Conservation (phyloP, 2,329 filamentous ascomycete genomes). For the Aplosporella prunicola region DNA sequence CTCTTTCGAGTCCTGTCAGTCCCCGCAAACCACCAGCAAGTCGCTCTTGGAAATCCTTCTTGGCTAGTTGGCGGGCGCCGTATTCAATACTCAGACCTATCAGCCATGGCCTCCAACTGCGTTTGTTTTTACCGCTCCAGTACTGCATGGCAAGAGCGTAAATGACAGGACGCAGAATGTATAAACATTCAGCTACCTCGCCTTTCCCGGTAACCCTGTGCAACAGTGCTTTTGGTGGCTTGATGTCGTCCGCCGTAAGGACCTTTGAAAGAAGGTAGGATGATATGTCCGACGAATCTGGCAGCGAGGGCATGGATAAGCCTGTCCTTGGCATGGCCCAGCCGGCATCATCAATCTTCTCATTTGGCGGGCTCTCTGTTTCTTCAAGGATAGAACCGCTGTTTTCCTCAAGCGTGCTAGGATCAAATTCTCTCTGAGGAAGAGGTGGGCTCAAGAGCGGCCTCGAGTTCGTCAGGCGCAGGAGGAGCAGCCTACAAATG, state of each 20-base stretch:
- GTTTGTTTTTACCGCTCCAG: conserved; percentile 55
- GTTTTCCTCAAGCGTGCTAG: conserved; percentile 47
- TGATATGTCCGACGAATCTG: conserved; percentile 71
- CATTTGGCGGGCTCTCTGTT: conserved; percentile 37
- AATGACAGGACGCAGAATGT: conserved; percentile 78
- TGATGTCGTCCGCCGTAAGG: conserved; percentile 91
- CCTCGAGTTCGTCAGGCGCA: conserved; percentile 73
- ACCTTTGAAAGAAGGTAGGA: conserved; percentile 83
- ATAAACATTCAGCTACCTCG: conserved; percentile 78
- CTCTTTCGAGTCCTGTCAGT: conserved; percentile 74
- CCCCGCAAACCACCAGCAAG: conserved; percentile 63
- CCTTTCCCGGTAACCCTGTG: conserved; percentile 66
- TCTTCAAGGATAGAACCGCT: conserved; percentile 29
- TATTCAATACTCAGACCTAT: conserved; percentile 78
- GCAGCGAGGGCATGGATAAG: conserved; percentile 72
- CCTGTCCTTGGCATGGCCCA: conserved; percentile 96
- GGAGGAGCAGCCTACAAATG: conserved; percentile 66
- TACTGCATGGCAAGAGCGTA: conserved; percentile 78
- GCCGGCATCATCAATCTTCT: conserved; percentile 33
- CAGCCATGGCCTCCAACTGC: conserved; percentile 86
- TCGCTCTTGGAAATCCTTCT: conserved; percentile 53
- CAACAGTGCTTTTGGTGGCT: conserved; percentile 77
- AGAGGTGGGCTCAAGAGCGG: conserved; percentile 75
- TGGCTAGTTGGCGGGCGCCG: conserved; percentile 74
- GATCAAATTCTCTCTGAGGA: conserved; percentile 74